These are phyloP conservation scores for Pyrus bretschneideri DNA, from an alignment of 306 rosid genomes.

Conservation along the genomic window DNA sequence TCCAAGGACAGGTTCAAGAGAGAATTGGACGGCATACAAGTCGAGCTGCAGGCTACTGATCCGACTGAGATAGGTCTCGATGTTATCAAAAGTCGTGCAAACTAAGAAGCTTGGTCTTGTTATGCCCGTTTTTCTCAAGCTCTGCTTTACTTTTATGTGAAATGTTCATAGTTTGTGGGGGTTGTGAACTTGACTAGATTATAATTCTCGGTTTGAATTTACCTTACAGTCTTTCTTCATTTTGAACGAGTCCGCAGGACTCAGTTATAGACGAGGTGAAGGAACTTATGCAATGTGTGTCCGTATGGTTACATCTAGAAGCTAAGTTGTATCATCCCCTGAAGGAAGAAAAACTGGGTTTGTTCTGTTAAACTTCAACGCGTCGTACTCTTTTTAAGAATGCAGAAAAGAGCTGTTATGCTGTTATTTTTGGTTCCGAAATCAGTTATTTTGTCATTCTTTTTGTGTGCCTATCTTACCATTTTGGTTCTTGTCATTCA, in stretches of 20 bases:
- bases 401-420: background rate
- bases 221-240: conserved; percentile 6
- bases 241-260: background rate
- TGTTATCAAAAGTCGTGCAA: conserved; percentile 58
- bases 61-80: conserved; percentile 62
- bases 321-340: conserved; percentile 3
- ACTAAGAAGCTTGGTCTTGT: conserved; percentile 14
- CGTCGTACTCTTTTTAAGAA: background rate
- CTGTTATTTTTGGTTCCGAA: background rate
- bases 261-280: conserved; percentile 6
- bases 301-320: background rate
- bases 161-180: conserved; percentile 32
- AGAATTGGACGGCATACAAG: conserved; percentile 59
- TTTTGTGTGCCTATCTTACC: background rate
- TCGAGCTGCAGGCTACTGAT: conserved; percentile 66
- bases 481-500: background rate
- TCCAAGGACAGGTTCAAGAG: conserved; percentile 65
- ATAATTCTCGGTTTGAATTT: conserved; percentile 25
- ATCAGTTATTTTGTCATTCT: background rate
- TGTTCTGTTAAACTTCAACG: background rate
- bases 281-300: background rate
- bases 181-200: conserved; percentile 18
- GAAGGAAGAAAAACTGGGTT: conserved; percentile 15
- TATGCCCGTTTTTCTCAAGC: background rate
- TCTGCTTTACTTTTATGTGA: conserved; percentile 9